These are phyloP conservation scores for Huntiella abstrusa DNA, from an alignment of 2,329 filamentous ascomycete species.

Conservation along the genomic window DNA sequence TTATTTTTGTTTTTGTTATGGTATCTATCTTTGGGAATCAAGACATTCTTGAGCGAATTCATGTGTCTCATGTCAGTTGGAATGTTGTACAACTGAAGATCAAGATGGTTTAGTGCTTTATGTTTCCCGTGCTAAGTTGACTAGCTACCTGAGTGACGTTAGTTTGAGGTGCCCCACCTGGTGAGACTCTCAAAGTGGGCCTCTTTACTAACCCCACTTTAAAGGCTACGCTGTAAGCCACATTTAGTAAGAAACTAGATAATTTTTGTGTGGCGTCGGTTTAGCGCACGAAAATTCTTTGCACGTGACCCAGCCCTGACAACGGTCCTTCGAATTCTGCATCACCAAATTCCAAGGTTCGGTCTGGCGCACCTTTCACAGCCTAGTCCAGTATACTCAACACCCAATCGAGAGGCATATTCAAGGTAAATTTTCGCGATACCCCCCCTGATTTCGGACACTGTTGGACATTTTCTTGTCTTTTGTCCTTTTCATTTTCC, in stretches of 20 bases:
- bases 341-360: constrained; percentile 20
- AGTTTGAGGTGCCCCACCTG: no score
- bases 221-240: no score
- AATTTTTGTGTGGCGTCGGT: constrained; percentile 9
- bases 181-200: no score
- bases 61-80: background rate
- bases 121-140: no score
- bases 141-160: no score
- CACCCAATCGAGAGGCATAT: constrained; percentile 22
- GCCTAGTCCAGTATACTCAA: constrained; percentile 15
- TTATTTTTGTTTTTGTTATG: background rate
- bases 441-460: constrained; percentile 10
- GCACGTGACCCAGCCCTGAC: constrained; percentile 20
- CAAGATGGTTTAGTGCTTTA: background rate
- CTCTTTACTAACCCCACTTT: no score
- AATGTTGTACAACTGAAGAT: no score
- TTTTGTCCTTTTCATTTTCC: constrained; percentile 1
- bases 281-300: constrained; percentile 12
- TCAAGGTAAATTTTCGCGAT: constrained; percentile 20
- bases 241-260: background rate
- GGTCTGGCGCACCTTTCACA: constrained; percentile 20
- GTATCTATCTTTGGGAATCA: background rate
- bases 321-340: constrained; percentile 16
- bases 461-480: constrained; percentile 5
- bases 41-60: background rate